Conservation (phyloP, 805 yeast genomes). For the Candida insectorum region DNA sequence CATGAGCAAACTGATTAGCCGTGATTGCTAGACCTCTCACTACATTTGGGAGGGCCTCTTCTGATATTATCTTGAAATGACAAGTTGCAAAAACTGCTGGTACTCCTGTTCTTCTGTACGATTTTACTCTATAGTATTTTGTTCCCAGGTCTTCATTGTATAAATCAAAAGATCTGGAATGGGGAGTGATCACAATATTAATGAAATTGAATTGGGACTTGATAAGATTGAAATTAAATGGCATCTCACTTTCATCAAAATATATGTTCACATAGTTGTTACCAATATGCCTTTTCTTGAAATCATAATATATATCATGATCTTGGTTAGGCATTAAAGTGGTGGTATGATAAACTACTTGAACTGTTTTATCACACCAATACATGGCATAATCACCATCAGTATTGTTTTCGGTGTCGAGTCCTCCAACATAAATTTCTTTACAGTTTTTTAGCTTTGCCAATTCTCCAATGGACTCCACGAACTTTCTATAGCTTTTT, state of each 20-base stretch:
- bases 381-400: constrained; percentile 77
- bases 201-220: constrained; percentile 80
- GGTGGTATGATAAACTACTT: constrained; percentile 73
- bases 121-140: constrained; percentile 56
- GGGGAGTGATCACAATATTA: constrained; percentile 75
- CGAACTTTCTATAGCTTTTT: constrained; percentile 53
- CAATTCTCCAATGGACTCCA: constrained; percentile 56
- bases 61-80: constrained; percentile 68
- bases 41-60: constrained; percentile 55
- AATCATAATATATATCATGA: constrained; percentile 41
- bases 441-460: constrained; percentile 55
- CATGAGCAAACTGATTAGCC: constrained; percentile 69
- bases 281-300: constrained; percentile 83
- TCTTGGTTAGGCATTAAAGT: constrained; percentile 70
- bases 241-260: constrained; percentile 67
- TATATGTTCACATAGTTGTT: constrained; percentile 78
- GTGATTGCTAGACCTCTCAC: constrained; percentile 64
- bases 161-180: constrained; percentile 20
- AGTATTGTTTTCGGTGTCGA: constrained; percentile 62
- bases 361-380: constrained; percentile 70
- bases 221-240: constrained; percentile 68
- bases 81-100: constrained; percentile 76
- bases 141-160: constrained; percentile 8
- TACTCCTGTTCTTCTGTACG: constrained; percentile 62
- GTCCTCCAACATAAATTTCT: constrained; percentile 68